These are phyloP conservation scores for Globisporangium nodosum DNA, from an alignment of 352 stramenopile species.

Conservation along the genomic window DNA sequence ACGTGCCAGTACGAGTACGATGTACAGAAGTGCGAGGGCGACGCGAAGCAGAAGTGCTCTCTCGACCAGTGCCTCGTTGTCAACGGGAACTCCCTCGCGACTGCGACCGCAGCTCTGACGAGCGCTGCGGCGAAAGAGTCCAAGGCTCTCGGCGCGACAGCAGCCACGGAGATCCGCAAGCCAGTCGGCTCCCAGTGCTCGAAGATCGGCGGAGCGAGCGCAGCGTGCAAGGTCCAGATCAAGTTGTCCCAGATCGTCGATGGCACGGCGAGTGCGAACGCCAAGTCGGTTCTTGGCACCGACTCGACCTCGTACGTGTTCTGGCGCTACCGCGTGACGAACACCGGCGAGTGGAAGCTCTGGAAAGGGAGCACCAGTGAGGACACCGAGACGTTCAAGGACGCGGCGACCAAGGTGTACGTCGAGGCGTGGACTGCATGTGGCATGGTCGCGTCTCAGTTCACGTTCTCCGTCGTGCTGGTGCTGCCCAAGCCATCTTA, in stretches of 20 bases:
- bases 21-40: conserved; percentile 31
- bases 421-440: conserved; percentile 60
- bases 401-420: conserved; percentile 32
- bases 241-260: conserved; percentile 37
- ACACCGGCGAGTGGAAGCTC: conserved; percentile 31
- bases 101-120: conserved; percentile 21
- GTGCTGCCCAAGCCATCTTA: conserved; percentile 34
- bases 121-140: conserved; percentile 20
- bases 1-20: conserved; percentile 55
- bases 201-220: conserved; percentile 17
- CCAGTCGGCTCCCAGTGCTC: conserved; percentile 32
- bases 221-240: conserved; percentile 16
- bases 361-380: conserved; percentile 18
- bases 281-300: conserved; percentile 3
- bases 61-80: conserved; percentile 54
- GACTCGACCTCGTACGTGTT: conserved; percentile 37
- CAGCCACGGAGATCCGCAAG: conserved; percentile 50
- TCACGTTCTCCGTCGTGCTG: conserved; percentile 46
- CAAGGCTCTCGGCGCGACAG: conserved; percentile 32
- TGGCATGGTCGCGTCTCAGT: conserved; percentile 24
- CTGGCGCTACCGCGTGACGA: conserved; percentile 56
- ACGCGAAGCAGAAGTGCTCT: conserved; percentile 22
- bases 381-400: conserved; percentile 16
- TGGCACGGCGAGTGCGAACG: conserved; percentile 18
- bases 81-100: conserved; percentile 35